These are phyloP conservation scores for Inga leiocalycina DNA, from an alignment of 306 rosid species.

Conservation along the genomic window DNA sequence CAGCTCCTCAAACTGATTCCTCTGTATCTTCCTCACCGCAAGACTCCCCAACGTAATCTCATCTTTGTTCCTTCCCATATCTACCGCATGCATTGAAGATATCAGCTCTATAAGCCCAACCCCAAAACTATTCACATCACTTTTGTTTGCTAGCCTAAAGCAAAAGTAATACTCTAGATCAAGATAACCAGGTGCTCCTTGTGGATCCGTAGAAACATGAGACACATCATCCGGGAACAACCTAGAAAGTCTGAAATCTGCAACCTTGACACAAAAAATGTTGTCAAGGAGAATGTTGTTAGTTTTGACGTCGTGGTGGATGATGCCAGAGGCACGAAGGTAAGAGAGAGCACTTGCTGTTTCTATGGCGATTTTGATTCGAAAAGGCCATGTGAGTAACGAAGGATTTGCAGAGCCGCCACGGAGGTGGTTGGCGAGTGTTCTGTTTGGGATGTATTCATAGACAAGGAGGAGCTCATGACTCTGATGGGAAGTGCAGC, in stretches of 20 bases:
- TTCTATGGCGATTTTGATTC: conserved; percentile 65
- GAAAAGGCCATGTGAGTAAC: conserved; percentile 54
- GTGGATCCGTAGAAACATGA: conserved; percentile 78
- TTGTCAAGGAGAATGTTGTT: conserved; percentile 53
- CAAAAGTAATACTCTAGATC: conserved; percentile 71
- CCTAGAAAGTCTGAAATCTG: conserved; percentile 72
- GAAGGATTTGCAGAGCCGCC: too few species aligned
- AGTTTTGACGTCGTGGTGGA: too few species aligned
- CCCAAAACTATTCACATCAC: conserved; percentile 73
- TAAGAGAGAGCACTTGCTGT: conserved; percentile 58
- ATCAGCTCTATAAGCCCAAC: conserved; percentile 49
- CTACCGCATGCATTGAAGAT: conserved; percentile 62
- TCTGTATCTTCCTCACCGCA: too few species aligned
- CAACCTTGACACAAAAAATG: conserved; percentile 59
- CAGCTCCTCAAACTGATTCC: too few species aligned
- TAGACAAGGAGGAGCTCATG: too few species aligned
- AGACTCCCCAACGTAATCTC: too few species aligned
- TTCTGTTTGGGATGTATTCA: too few species aligned
- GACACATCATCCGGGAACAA: conserved; percentile 59
- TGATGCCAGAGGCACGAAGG: too few species aligned
- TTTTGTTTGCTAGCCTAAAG: conserved; percentile 62
- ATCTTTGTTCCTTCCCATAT: too few species aligned
- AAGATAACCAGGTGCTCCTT: conserved; percentile 73
- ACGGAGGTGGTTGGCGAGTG: too few species aligned
- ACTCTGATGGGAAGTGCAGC: too few species aligned